Evolutionary conservation across 1,284 basidiomycete species (phyloP), one percentile per base, ranked within the genome.

Genomic region (Malassezia slooffiae): DNA sequence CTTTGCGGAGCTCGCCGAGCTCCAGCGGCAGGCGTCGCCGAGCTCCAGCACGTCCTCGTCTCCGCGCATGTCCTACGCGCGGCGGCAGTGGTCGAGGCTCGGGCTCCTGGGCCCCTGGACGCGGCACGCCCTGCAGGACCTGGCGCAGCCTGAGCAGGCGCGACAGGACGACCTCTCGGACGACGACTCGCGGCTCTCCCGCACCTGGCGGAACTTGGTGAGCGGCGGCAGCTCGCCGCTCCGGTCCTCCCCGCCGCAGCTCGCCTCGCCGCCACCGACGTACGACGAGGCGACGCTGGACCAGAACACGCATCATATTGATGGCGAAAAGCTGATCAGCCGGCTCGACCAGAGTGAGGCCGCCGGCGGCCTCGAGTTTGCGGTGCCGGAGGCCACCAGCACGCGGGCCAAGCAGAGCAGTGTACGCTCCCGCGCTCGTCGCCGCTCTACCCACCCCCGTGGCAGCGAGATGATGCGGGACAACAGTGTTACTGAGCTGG

Each of bases 281-380:
- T 48, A 48, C 28, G 46, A 48, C 28, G 46, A 48, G n/a, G 46
- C 46, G 4, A 48, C 41, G n/a, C 33, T 40, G 7, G 33, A 33
- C 19, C 20, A 48, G 11, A 36, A 41, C 17, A 33, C 29, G 8
- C 23, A 41, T 12, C 17, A 41, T 24, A 34, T 41, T 34, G 40
- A 35, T 17, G 46, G 46, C n/a, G 46, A 48, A 21, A 48, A 48
- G 27, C 40, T 48, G 3, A 19, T 48, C 12, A 48, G 30, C 12
- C n/a, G n/a, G n/a, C n/a, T n/a, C n/a, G n/a, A n/a, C n/a, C n/a
- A n/a, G n/a, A n/a, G n/a, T n/a, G n/a, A n/a, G n/a, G n/a, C n/a
- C n/a, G n/a, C n/a, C n/a, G n/a, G n/a, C n/a, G n/a, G n/a, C n/a
- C n/a, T n/a, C n/a, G n/a, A n/a, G n/a, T n/a, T n/a, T n/a, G n/a